phyloP scores from a whole-genome alignment of 768 basidiomycete species.

The Hysterangium stoloniferum region DNA sequence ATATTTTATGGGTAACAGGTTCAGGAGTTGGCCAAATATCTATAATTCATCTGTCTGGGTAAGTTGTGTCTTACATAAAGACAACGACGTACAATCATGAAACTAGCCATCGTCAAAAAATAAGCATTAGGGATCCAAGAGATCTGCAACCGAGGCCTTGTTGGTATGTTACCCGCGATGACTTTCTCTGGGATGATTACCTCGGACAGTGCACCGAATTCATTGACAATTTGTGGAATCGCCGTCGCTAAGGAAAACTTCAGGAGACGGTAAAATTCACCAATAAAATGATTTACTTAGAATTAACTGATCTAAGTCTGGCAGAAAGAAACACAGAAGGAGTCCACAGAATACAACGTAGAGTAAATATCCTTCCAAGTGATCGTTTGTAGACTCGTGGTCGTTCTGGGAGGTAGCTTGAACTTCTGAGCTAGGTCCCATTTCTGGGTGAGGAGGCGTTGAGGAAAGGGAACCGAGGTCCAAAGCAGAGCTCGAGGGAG shows the following conservation, averaged over 20 bases:
- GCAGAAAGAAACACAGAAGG: conserved; percentile 1
- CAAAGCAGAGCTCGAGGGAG: too few species aligned
- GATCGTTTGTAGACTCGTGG: not conserved
- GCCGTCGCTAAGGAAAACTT: conserved; percentile 17
- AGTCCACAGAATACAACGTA: conserved; percentile 1
- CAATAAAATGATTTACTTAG: not conserved
- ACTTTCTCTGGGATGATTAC: conserved; percentile 18
- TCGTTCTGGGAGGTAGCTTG: not conserved
- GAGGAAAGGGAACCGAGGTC: not conserved
- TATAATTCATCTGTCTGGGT: not conserved
- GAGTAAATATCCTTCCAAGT: conserved; percentile 1
- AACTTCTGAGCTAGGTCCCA: not conserved
- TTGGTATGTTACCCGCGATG: conserved; percentile 7
- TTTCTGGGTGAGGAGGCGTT: not conserved
- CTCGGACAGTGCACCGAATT: conserved; percentile 23
- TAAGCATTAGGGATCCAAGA: conserved; percentile 12
- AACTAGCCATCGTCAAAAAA: conserved; percentile 23
- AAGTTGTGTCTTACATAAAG: not conserved
- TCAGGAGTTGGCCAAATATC: conserved; percentile 24
- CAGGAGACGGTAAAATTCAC: not conserved
- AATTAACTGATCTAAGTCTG: conserved; percentile 8
- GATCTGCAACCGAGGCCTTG: conserved; percentile 5
- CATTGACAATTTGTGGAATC: conserved; percentile 23
- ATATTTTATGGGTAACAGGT: conserved; percentile 25
- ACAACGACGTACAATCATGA: conserved; percentile 18